Evolutionary conservation across 371 early-diverging fungal species (phyloP).

Genomic region (Mortierella sp.): DNA sequence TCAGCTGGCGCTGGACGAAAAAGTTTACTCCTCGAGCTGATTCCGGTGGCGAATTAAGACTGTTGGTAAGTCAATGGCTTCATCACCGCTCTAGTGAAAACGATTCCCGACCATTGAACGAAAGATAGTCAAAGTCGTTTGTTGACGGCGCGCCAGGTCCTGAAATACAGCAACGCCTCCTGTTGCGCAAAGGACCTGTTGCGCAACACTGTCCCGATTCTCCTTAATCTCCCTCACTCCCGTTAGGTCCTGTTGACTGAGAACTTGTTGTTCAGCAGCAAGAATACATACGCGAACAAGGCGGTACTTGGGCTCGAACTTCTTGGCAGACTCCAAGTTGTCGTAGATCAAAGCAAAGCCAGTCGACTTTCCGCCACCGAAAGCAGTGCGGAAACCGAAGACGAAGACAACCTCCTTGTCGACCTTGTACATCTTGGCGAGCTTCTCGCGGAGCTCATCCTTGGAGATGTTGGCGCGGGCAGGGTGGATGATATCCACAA

Average conservation of each 20-base stretch:
- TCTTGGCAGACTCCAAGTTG: slow-evolving; percentile 93
- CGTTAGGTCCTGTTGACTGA: not conserved
- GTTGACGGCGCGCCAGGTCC: not conserved
- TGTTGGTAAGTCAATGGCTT: not conserved
- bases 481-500: slow-evolving; percentile 97
- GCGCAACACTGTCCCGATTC: not conserved
- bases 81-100: not conserved
- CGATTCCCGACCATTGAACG: not conserved
- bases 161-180: not conserved
- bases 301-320: slow-evolving; percentile 99
- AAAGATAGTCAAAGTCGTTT: not conserved
- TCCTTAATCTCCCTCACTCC: not conserved
- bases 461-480: slow-evolving; percentile 93
- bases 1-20: not conserved
- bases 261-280: not conserved
- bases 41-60: not conserved
- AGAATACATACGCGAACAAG: slow-evolving; percentile 77
- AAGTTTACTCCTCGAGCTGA: not conserved
- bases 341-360: slow-evolving; percentile 99
- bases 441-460: slow-evolving; percentile 94
- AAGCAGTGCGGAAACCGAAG: slow-evolving; percentile 96
- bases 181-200: not conserved
- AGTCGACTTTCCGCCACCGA: slow-evolving; percentile 98
- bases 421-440: slow-evolving; percentile 97
- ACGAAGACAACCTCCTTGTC: slow-evolving; percentile 92